Evolutionary conservation across 1,284 basidiomycete species (phyloP).

Genomic region (Veloporphyrellus conicus): DNA sequence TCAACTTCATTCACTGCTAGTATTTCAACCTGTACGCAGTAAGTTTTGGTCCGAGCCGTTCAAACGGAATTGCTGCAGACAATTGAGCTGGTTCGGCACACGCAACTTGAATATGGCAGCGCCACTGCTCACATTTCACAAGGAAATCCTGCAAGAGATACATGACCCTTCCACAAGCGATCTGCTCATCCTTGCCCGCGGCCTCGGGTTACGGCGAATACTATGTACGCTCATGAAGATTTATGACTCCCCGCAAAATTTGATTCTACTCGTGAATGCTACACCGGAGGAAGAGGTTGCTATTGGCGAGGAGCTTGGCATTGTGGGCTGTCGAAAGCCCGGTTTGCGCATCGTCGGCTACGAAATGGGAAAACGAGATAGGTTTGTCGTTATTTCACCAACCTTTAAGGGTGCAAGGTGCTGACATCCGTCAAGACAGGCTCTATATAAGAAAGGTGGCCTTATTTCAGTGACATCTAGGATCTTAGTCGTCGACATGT

Average conservation of each 20-base stretch:
- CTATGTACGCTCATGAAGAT: slow-evolving; percentile 86
- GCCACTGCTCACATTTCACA: slow-evolving; percentile 60
- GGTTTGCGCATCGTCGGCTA: slow-evolving; percentile 82
- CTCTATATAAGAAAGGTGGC: slow-evolving; percentile 82
- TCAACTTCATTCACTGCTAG: no score
- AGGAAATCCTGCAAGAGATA: slow-evolving; percentile 57
- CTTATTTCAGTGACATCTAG: slow-evolving; percentile 90
- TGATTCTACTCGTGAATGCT: slow-evolving; percentile 88
- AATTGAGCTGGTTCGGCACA: background rate
- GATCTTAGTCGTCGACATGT: slow-evolving; percentile 93
- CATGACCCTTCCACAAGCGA: slow-evolving; percentile 80
- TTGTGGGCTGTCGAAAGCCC: slow-evolving; percentile 86
- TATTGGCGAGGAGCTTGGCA: slow-evolving; percentile 88
- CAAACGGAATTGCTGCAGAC: background rate
- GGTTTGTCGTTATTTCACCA: slow-evolving; percentile 42
- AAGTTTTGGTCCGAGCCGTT: background rate
- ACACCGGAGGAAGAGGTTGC: slow-evolving; percentile 83
- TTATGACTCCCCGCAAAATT: slow-evolving; percentile 82
- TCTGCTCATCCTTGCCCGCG: slow-evolving; percentile 80
- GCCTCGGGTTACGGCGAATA: slow-evolving; percentile 78
- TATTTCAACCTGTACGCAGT: no score
- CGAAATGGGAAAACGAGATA: slow-evolving; percentile 77
- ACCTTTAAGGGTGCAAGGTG: background rate
- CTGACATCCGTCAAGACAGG: slow-evolving; percentile 52
- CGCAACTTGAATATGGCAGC: slow-evolving; percentile 25